Percentiles rank a stretch among this genome's conserved stretches.
phyloP scores from a whole-genome alignment of 805 yeast genomes.

The Sugiyamaella smithiae region DNA sequence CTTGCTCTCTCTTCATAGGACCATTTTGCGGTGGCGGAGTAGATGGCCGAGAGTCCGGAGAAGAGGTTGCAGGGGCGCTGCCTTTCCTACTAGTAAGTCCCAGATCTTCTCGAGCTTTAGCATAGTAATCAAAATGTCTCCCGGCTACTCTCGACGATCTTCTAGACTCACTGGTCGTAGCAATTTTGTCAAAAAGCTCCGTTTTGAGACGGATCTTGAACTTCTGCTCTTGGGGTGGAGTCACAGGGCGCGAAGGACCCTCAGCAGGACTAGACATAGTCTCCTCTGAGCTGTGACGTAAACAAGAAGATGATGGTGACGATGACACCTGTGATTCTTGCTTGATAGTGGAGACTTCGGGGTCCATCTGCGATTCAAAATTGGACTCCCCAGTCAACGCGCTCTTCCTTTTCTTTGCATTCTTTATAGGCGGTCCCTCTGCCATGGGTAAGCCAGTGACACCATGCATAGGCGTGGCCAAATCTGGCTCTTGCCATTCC shows the following conservation, averaged over 20 bases:
- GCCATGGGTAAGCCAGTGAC: constrained; percentile 74
- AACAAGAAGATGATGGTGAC: constrained; percentile 3
- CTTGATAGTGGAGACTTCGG: background rate
- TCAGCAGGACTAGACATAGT: constrained; percentile 4
- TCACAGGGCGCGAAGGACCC: constrained; percentile 11
- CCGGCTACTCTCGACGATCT: constrained; percentile 15
- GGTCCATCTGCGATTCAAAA: background rate
- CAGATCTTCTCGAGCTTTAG: constrained; percentile 19
- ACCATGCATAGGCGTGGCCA: constrained; percentile 52
- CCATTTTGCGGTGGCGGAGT: constrained; percentile 1
- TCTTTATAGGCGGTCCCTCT: constrained; percentile 51
- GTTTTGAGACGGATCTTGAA: constrained; percentile 27
- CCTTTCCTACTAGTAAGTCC: constrained; percentile 8
- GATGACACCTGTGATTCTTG: constrained; percentile 4
- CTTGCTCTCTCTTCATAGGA: constrained; percentile 3
- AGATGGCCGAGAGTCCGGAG: background rate
- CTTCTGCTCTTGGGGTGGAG: constrained; percentile 20
- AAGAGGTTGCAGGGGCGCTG: background rate
- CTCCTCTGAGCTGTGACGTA: background rate
- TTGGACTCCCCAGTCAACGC: background rate
- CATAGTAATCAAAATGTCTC: constrained; percentile 17
- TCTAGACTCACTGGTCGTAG: constrained; percentile 18
- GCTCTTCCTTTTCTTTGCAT: background rate
- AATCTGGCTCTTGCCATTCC: constrained; percentile 30
- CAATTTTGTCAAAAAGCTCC: constrained; percentile 20